A percentile compares a stretch with the other conserved stretches of the same genome.
phyloP scores from a whole-genome alignment of 495 filamentous ascomycete species.

The Hyaloscypha hepaticicola region DNA sequence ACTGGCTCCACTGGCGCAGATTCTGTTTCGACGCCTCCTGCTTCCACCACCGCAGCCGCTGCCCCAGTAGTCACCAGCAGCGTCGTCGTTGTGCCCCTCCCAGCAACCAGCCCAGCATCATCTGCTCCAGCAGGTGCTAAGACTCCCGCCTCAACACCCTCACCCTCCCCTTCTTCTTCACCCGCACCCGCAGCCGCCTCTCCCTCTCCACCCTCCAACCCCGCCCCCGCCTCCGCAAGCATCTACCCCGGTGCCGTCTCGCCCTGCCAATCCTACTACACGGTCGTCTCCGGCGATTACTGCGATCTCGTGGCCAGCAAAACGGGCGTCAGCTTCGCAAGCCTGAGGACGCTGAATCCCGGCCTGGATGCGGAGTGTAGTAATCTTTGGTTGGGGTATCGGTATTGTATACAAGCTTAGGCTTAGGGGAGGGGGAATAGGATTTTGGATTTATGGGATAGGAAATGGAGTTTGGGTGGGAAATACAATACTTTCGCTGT shows the following conservation, averaged over 20 bases:
- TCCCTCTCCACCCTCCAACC: neutral
- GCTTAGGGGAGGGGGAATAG: neutral
- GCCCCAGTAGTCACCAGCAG: neutral
- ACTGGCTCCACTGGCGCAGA: neutral
- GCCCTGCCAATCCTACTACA: constrained; percentile 6
- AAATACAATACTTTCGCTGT: neutral
- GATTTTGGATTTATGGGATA: neutral
- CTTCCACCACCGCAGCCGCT: neutral
- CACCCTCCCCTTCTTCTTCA: too few species aligned
- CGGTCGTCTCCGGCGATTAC: constrained; percentile 6
- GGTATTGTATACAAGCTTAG: constrained; percentile 13
- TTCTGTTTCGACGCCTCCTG: neutral
- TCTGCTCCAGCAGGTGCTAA: neutral
- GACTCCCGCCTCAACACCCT: neutral
- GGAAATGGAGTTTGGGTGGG: neutral
- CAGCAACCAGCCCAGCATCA: neutral
- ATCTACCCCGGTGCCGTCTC: constrained; percentile 7
- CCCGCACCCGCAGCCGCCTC: neutral
- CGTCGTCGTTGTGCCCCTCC: neutral
- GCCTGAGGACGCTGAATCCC: neutral
- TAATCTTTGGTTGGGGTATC: constrained; percentile 22
- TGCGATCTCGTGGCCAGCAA: constrained; percentile 6
- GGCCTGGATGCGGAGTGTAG: constrained; percentile 9
- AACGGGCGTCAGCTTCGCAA: constrained; percentile 7
- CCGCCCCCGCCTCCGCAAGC: neutral